These are phyloP conservation scores for Mortierella sp. DNA, from an alignment of 371 early-diverging fungal genomes.

Conservation along the genomic window DNA sequence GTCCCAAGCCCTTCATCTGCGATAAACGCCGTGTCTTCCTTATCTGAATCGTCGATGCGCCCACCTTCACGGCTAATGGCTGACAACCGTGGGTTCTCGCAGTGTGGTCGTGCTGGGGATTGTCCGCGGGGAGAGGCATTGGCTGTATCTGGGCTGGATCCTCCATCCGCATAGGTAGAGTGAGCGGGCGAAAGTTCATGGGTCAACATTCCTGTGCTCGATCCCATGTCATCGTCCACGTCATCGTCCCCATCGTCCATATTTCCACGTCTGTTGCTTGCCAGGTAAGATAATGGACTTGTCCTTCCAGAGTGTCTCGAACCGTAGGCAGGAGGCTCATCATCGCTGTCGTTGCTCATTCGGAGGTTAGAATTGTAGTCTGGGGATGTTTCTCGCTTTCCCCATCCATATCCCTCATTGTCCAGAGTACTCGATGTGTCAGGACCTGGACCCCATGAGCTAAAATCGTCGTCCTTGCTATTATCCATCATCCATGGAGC, in stretches of 20 bases:
- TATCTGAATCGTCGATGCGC: slow-evolving; percentile 23
- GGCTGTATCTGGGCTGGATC: slow-evolving; percentile 46
- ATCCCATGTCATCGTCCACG: background rate
- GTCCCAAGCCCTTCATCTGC: background rate
- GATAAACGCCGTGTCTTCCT: background rate
- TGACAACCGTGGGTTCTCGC: slow-evolving; percentile 8
- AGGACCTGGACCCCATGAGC: no score
- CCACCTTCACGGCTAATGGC: slow-evolving; percentile 30
- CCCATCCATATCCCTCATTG: no score
- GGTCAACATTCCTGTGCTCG: no score
- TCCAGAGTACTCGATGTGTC: no score
- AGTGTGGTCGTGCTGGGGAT: background rate
- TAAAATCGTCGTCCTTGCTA: no score
- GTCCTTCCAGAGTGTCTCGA: slow-evolving; percentile 26
- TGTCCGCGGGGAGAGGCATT: slow-evolving; percentile 20
- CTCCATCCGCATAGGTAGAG: slow-evolving; percentile 44
- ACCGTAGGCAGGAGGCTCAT: slow-evolving; percentile 10
- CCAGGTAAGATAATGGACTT: slow-evolving; percentile 23
- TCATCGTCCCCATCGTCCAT: slow-evolving; percentile 22
- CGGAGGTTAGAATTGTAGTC: no score
- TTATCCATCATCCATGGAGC: no score
- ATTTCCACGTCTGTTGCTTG: slow-evolving; percentile 14
- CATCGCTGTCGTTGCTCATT: slow-evolving; percentile 10
- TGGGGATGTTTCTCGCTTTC: no score
- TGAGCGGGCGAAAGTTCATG: no score